Base-by-base conservation (phyloP, 192 early-diverging fungal species). In the Gigaspora rosea region DNA sequence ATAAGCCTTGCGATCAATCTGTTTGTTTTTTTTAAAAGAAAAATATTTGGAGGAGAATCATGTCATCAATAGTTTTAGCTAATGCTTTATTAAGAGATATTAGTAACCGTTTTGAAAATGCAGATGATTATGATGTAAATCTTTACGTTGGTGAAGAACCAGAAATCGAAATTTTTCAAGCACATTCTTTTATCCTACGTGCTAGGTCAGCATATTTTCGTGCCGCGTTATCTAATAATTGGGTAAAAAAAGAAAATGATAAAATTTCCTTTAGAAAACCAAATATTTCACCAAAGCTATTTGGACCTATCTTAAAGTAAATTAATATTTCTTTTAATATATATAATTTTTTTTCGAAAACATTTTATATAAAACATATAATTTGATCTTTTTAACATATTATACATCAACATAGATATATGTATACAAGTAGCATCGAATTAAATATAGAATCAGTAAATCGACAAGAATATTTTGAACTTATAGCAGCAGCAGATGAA, bases 71-170 rank as follows among this genome's bases (percentile, higher is more conserved):
- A 35, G 33, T 2, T 35, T 64, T 64, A 32, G 27, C 62, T 35
- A 64, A 64, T 64, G 22, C 62, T 35, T 64, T 64, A 64, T 64
- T 64, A 35, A 10, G 62, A 22, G 71, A 72, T 33, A 56, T 73
- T 22, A 58, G 32, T 41, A 56, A 22, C 10, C 35, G 49, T 41
- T 72, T 58, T 57, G 46, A 8, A 36, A 8, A 35, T n/a, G 49
- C 54, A 8, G 71, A 73, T 73, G 71, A 73, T 48, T 73, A 73
- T 27, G 47, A 73, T 58, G 54, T 73, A 5, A n/a, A 36, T 20
- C 22, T 73, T 47, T 18, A 73, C 13, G 54, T 73, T 47, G 71
- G 71, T 0, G 13, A 73, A 58, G 71, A 58, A 46, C 52, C 52
- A 36, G 20, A 73, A 32, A 36, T 57, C 16, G 15, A 72, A 58